Percentiles rank a stretch among this genome's conserved stretches.
phyloP scores from a whole-genome alignment of 305 asterid genomes.

The Fraxinus greggii region DNA sequence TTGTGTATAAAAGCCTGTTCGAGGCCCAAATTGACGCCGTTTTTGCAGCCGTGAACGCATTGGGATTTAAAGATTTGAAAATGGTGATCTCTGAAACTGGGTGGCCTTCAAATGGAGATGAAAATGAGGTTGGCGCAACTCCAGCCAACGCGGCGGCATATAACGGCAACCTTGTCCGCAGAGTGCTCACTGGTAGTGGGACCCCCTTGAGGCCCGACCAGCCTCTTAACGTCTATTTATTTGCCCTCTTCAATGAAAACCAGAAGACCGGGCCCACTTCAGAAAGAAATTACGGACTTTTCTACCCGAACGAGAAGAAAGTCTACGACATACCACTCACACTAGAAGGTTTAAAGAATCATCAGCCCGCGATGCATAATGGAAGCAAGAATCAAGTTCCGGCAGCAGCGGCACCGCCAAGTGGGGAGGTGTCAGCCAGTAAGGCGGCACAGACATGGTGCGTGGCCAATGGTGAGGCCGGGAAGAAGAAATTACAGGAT shows the following conservation, averaged over 20 bases:
- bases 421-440: conserved; percentile 7
- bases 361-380: conserved; percentile 19
- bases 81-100: conserved; percentile 61
- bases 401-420: conserved; percentile 15
- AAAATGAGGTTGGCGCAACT: conserved; percentile 50
- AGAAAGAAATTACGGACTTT: conserved; percentile 59
- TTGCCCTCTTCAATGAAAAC: conserved; percentile 68
- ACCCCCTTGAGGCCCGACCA: conserved; percentile 59
- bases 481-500: conserved; percentile 36
- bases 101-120: conserved; percentile 71
- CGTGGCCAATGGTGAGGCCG: conserved; percentile 53
- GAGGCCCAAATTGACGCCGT: conserved; percentile 79
- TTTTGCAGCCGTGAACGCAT: conserved; percentile 45
- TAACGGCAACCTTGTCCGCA: conserved; percentile 56
- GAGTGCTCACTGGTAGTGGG: conserved; percentile 55
- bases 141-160: conserved; percentile 56
- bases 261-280: conserved; percentile 63
- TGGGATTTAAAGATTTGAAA: conserved; percentile 38
- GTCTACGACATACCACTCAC: conserved; percentile 51
- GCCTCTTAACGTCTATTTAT: conserved; percentile 49
- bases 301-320: conserved; percentile 50
- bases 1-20: conserved; percentile 46
- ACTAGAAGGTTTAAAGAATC: conserved; percentile 1
- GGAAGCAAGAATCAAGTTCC: conserved; percentile 38
- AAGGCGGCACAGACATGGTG: conserved; percentile 62